Conservation (phyloP, 2,329 filamentous ascomycete species). For the Sporothrix brunneoviolacea region DNA sequence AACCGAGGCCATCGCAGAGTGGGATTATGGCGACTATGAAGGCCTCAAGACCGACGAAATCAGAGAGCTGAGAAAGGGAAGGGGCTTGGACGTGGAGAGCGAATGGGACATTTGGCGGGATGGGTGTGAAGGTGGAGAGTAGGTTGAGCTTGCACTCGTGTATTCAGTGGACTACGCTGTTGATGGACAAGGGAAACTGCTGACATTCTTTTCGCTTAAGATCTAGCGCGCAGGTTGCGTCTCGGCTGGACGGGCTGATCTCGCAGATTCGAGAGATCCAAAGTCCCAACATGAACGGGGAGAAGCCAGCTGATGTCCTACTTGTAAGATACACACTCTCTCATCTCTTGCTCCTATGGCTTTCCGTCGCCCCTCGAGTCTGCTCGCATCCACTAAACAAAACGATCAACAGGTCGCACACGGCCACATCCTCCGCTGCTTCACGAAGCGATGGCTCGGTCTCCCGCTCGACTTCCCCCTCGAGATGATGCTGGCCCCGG, state of each 20-base stretch:
- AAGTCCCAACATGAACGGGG: constrained; percentile 32
- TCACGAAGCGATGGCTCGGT: constrained; percentile 40
- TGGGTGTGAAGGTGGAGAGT: constrained; percentile 52
- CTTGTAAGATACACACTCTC: too few relatives aligned
- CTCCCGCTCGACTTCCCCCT: constrained; percentile 34
- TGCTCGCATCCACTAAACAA: too few relatives aligned
- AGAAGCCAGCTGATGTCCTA: constrained; percentile 31
- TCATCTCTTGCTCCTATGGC: too few relatives aligned
- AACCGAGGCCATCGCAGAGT: constrained; percentile 49
- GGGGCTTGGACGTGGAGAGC: constrained; percentile 40
- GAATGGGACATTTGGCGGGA: constrained; percentile 53
- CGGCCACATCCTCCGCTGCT: constrained; percentile 38
- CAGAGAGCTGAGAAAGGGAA: constrained; percentile 34
- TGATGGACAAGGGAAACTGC: too few relatives aligned
- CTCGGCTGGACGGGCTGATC: constrained; percentile 36
- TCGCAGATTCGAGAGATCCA: constrained; percentile 34
- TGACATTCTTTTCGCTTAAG: too few relatives aligned
- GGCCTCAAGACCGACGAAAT: constrained; percentile 49
- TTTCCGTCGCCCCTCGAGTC: too few relatives aligned
- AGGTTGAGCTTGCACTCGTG: too few relatives aligned
- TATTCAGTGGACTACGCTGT: too few relatives aligned
- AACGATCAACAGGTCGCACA: too few relatives aligned
- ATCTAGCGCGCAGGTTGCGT: constrained; percentile 31
- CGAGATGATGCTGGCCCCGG: constrained; percentile 37
- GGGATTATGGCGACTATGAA: constrained; percentile 59